Base-by-base conservation (phyloP, 441 rosid species). In the Mallotus repandus region DNA sequence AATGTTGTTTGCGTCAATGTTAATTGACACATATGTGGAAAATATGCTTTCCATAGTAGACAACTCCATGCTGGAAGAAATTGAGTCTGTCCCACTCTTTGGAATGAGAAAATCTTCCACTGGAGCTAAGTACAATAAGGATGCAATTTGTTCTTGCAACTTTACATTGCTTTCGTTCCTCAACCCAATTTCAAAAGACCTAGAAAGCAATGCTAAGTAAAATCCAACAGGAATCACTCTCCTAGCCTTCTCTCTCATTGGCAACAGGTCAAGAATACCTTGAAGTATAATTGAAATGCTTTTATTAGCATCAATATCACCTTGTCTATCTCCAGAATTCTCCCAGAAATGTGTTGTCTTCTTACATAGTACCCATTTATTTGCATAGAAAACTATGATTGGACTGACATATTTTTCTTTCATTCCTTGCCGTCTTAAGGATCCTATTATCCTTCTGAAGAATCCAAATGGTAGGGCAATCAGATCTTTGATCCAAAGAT, bases 391-490 rank as follows among this genome's bases (percentile, higher is more conserved):
- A 67, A 89, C 86, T 11, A 90, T 79, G 58, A 92, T 75, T 25
- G 94, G 94, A 52, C 84, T 88, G 21, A 89, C 89, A 48, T 86
- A 85, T 62, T 86, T 92, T 53, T 92, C 96, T 77, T 88, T 90
- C 97, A 92, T 90, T 46, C 97, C 96, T 77, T 92, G 96, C 77
- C 97, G 79, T 74, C 96, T 84, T 80, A 90, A 67, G 62, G 94
- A 88, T 59, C 87, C 91, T 68, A 86, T 82, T 61, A 92, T 87
- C 73, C 95, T 85, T 77, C 71, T 86, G 85, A 92, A 86, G 85
- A 89, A 90, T 74, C 82, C 83, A 7, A 86, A 89, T 25, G 94
- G 94, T 56, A 90, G 84, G 63, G 85, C 88, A 12, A 87, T 82
- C 46, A 92, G 88, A 76, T 90, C 97, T 72, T 86, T 90, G 79